These are phyloP conservation scores for Ilex aquifolium DNA, from an alignment of 257 asterid species.

Conservation along the genomic window DNA sequence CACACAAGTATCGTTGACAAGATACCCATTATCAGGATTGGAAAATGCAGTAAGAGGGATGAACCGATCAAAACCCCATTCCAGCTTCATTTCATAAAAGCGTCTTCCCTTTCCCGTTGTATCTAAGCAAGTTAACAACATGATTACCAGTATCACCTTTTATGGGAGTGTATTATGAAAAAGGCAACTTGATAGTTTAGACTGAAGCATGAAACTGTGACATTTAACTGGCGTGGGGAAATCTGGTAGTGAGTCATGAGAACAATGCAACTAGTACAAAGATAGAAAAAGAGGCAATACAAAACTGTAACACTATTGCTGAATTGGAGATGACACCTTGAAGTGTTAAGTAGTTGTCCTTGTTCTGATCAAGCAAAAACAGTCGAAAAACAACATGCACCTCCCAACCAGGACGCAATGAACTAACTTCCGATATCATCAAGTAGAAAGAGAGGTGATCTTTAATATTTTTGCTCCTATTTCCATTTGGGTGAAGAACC, in stretches of 20 bases:
- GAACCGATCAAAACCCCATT: conserved; percentile 55
- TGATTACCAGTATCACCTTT: too few relatives aligned
- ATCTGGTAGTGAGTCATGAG: not conserved
- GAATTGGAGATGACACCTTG: conserved; percentile 27
- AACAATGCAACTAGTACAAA: too few relatives aligned
- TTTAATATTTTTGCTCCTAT: conserved; percentile 43
- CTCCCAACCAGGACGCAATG: conserved; percentile 44
- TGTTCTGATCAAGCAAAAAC: conserved; percentile 60
- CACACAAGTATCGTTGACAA: conserved; percentile 42
- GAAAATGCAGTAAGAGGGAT: conserved; percentile 38
- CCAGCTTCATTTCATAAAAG: conserved; percentile 45
- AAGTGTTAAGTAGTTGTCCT: conserved; percentile 41
- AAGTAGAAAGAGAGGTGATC: conserved; percentile 56
- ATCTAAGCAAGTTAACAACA: conserved; percentile 6
- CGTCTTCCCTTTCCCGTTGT: conserved; percentile 39
- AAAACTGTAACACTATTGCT: not conserved
- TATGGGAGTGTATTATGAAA: not conserved
- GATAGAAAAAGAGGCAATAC: not conserved
- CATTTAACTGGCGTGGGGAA: not conserved
- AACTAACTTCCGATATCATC: conserved; percentile 26
- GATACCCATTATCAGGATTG: conserved; percentile 51
- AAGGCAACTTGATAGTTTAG: not conserved
- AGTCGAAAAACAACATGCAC: conserved; percentile 42
- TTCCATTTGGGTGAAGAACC: conserved; percentile 57
- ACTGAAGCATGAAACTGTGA: not conserved